Base-by-base conservation (phyloP, 2,329 filamentous ascomycete species). In the Paradendryphiella salina region DNA sequence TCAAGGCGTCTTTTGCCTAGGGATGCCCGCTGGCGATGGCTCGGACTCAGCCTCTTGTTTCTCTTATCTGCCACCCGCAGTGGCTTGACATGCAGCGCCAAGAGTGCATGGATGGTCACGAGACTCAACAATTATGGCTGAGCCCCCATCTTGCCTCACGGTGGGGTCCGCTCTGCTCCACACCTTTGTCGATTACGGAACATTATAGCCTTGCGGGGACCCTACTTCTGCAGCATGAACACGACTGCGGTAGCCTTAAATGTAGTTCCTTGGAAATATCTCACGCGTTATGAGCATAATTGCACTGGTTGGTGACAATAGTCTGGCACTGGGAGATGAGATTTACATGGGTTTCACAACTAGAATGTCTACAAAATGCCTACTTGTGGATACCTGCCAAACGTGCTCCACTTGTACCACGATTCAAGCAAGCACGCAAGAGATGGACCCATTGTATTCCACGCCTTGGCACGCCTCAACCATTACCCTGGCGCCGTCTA, bases 51-150 rank as follows among this genome's bases (percentile, higher is more conserved):
- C 45, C 50, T 57, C 63, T 63, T 61, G 44, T 35, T 42, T 52
- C 56, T 44, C 57, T 63, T 59, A 59, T 63, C 56, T 52, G 21
- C 45, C 11, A 31, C 32, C 29, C 23, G 8, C 28, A 26, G 42
- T 47, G 47, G 29, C 56, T 55, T 60, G 48, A 59, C 40, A 17
- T 44, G 38, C 35, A 20, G 29, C 21, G 61, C 61, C 59, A 52
- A 63, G 63, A 35, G 23, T 26, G 46, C 49, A 47, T n/a, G 31
- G 28, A 32, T 31, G 37, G 56, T 64, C 61, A 65, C 58, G 61
- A 54, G 60, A 54, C 58, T 54, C 58, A 62, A 58, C 61, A 59
- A 58, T 44, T 31, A 46, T 35, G 44, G 1, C 32, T 17, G 17
- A 32, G 13, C 11, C 32, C 38, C 20, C 38, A 9, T 17, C 4